Evolutionary conservation across 2,329 filamentous ascomycete genomes (phyloP), one percentile per base, ranked within the genome.

Genomic region (Aspergillus piperis): DNA sequence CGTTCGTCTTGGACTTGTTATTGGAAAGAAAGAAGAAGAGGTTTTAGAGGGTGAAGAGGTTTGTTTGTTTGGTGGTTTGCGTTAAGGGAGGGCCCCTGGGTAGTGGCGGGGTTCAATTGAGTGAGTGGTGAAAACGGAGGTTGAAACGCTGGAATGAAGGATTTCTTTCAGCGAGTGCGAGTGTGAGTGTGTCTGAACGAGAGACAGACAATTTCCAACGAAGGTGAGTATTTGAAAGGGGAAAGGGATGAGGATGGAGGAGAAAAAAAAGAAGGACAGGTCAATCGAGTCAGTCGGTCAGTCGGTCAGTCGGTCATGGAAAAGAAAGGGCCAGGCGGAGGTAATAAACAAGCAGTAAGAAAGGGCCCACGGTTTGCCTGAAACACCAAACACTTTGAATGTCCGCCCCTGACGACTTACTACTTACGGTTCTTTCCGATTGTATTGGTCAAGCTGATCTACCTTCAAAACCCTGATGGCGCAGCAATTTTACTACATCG

Each of bases 321-420:
- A 17, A 8, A 8, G 39, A n/a, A 21, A 53, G 52, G 21, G 51
- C 52, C 19, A 25, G 36, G 52, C 52, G 25, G 15, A 55, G 44
- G 53, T 55, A 55, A 30, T 55, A 55, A 55, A 38, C 39, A 55
- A 30, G 50, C 51, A 27, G 53, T 17, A 55, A 47, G 25, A 44
- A 23, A 19, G 38, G 38, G 23, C 52, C 52, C 41, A 32, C 21
- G 53, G 53, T 27, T 25, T 21, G 53, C 41, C 52, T 54, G 52
- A 54, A 44, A 54, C 52, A 47, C 32, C 32, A 39, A 30, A n/a
- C 39, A 19, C 41, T 15, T 44, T 54, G 30, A 5, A 27, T 10
- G 11, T 21, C 25, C n/a, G 27, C 27, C n/a, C 23, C 38, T 30
- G 21, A 27, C 52, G 19, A n/a, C 38, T 36, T 13, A 36, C 36